Evolutionary conservation across 352 stramenopile species (phyloP), one percentile per base, ranked within the genome.

Genomic region (Phytophthora ohioensis): DNA sequence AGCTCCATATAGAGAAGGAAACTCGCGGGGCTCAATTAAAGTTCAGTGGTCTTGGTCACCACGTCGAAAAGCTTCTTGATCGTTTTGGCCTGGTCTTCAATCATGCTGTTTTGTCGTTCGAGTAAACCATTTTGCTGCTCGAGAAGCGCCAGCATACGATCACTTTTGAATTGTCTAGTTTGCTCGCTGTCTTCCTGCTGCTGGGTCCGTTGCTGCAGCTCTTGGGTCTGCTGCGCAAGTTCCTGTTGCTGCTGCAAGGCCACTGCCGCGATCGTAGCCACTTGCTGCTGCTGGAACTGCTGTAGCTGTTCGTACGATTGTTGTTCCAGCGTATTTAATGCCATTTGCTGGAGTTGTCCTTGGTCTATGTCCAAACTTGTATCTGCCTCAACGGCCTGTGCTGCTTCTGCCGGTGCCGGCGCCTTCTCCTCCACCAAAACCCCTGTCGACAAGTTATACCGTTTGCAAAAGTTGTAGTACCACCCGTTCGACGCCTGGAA

Each of bases 391-490:
- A 43, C 47, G 11, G 35, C 10, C 32, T 21, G 41, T 43, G 49
- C 56, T 56, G 34, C 6, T 6, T 61, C 12, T 11, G 39, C 52
- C 17, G 31, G 9, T 21, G 8, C n/a, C 42, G 36, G 17, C 8
- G 6, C 10, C 39, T 74, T 80, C 9, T 84, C 76, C 39, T 77
- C 73, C 13, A 71, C 57, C 52, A 81, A 65, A 27, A 72, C 54
- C 6, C 66, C 69, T 4, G 72, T 75, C 9, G 64, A 68, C 57
- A 83, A 53, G 51, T 73, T 82, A 48, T 80, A 85, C 27, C 79
- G 63, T 46, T 75, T 75, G 62, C 74, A 81, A 35, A 87, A 87
- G 57, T 80, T 82, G 66, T 84, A 84, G 58, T 87, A 87, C 76
- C 79, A 87, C 52, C 79, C 79, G 38, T 82, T 84, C 4, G 79